Evolutionary conservation across 2,329 filamentous ascomycete species (phyloP).

Genomic region (Coniochaeta prunicola): DNA sequence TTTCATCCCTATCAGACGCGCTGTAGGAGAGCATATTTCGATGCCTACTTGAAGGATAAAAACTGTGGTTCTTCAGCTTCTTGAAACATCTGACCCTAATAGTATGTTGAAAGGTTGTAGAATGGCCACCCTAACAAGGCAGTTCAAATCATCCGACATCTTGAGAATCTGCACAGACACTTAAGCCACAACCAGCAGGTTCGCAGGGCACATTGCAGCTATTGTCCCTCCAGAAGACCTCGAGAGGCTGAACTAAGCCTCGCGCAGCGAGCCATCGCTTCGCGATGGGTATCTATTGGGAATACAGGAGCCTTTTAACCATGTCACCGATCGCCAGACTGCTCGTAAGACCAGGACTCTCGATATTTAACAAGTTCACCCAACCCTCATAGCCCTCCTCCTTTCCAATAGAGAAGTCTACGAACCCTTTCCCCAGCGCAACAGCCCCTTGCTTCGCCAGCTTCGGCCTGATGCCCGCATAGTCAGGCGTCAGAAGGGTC

Average conservation of each 20-base stretch:
- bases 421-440: slow-evolving; percentile 59
- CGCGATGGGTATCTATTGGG: slow-evolving; percentile 5
- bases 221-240: background rate
- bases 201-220: background rate
- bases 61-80: too few species aligned
- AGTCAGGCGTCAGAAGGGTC: slow-evolving; percentile 65
- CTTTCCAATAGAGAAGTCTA: slow-evolving; percentile 74
- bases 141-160: too few species aligned
- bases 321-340: slow-evolving; percentile 76
- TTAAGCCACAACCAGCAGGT: background rate
- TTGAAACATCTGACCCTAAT: too few species aligned
- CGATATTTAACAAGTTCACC: slow-evolving; percentile 86
- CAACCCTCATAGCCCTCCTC: slow-evolving; percentile 77
- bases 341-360: slow-evolving; percentile 87
- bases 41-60: too few species aligned
- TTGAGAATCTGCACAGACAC: too few species aligned
- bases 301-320: slow-evolving; percentile 50
- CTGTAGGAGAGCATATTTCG: too few species aligned
- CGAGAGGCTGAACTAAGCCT: background rate
- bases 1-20: too few species aligned
- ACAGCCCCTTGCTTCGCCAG: slow-evolving; percentile 54
- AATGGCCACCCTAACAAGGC: too few species aligned
- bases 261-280: too few species aligned
- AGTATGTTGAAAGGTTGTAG: too few species aligned
- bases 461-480: slow-evolving; percentile 89